A percentile compares a stretch with the other conserved stretches of the same genome.
Conservation (phyloP, 2,329 filamentous ascomycete species). For the Microdochium trichocladiopsis region DNA sequence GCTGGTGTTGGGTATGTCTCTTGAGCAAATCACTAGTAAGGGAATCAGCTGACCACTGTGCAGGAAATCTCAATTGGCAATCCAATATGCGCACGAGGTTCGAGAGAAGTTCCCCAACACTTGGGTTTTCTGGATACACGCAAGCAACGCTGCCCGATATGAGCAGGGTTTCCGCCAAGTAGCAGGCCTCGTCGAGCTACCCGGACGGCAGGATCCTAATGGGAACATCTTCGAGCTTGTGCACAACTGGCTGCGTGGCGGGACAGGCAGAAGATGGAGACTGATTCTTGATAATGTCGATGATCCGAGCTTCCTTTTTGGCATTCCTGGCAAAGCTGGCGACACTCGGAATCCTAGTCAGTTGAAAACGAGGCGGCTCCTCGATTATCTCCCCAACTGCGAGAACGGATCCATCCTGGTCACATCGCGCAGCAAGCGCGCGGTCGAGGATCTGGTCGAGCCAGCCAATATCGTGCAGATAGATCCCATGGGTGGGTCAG, state of each 20-base stretch:
- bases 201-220: constrained; percentile 12
- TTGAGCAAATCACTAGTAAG: too few relatives aligned
- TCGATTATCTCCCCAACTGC: constrained; percentile 17
- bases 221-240: constrained; percentile 17
- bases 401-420: constrained; percentile 21
- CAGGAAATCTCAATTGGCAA: constrained; percentile 6
- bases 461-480: constrained; percentile 13
- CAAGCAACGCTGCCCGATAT: constrained; percentile 18
- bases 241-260: constrained; percentile 19
- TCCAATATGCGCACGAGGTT: constrained; percentile 8
- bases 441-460: constrained; percentile 11
- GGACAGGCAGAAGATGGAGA: constrained; percentile 20
- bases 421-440: constrained; percentile 5
- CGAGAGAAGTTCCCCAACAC: constrained; percentile 1
- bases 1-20: not conserved
- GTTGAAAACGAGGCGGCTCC: constrained; percentile 7
- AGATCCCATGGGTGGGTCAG: constrained; percentile 15
- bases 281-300: constrained; percentile 30
- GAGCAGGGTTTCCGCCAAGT: constrained; percentile 22
- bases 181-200: constrained; percentile 18
- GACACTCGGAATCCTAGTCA: constrained; percentile 3
- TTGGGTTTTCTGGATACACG: constrained; percentile 27
- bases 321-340: too few relatives aligned
- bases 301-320: constrained; percentile 18
- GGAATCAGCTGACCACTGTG: too few relatives aligned